Conservation (phyloP, 2,329 filamentous ascomycete genomes). For the Fusarium sambucinum region DNA sequence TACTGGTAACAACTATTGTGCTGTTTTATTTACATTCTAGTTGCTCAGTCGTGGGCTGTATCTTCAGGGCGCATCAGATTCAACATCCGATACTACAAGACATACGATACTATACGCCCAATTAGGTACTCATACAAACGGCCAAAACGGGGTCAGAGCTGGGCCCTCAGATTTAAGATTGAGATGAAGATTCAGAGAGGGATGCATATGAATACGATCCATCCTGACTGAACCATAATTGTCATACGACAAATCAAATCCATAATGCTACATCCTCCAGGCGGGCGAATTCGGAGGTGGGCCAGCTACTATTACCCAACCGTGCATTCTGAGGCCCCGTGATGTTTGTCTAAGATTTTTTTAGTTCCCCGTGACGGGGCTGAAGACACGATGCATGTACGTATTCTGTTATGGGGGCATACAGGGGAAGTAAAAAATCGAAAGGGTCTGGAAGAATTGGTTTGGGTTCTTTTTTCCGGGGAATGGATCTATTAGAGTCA, state of each 20-base stretch:
- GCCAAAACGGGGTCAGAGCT: constrained; percentile 28
- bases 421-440: constrained; percentile 31
- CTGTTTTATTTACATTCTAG: not conserved
- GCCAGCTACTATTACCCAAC: constrained; percentile 41
- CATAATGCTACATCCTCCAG: constrained; percentile 37
- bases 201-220: constrained; percentile 25
- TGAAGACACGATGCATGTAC: constrained; percentile 35
- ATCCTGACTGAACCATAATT: not conserved
- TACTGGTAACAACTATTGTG: constrained; percentile 8
- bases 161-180: constrained; percentile 21
- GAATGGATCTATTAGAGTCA: constrained; percentile 29
- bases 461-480: constrained; percentile 30
- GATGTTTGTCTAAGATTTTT: constrained; percentile 38
- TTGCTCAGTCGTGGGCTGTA: not conserved
- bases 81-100: constrained; percentile 29
- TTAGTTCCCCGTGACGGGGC: constrained; percentile 39
- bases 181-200: constrained; percentile 21
- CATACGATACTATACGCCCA: constrained; percentile 35
- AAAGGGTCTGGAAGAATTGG: constrained; percentile 42
- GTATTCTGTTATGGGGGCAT: constrained; percentile 34
- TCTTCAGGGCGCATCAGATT: not conserved
- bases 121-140: constrained; percentile 25
- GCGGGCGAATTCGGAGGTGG: constrained; percentile 42
- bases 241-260: constrained; percentile 44
- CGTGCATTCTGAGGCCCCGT: constrained; percentile 35